Base-by-base conservation (phyloP, 2,329 filamentous ascomycete species). In the Ilyonectria mors-panacis region DNA sequence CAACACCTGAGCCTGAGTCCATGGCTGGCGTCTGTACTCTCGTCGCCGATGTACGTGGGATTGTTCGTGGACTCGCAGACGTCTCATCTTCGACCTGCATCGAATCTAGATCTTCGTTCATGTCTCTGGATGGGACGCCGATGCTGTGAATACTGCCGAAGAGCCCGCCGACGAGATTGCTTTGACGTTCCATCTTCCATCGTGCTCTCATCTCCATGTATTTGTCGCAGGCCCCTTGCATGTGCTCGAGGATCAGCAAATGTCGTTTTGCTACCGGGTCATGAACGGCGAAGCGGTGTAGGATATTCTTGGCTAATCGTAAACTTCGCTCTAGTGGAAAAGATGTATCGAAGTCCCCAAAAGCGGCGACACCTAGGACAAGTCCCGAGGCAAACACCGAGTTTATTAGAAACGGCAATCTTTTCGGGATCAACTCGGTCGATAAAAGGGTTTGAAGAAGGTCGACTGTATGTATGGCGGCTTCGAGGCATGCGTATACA, bases 321-420 rank as follows among this genome's bases (percentile, higher is more conserved):
- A 81, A 66, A 2, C 74, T 77, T 45, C 73, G 75, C 26, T 75
- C 70, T 0, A 81, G 66, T 0, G 78, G 78, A 6, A 81, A 80
- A 0, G 74, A 71, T 19, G 67, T 68, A 39, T 85, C 82, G 2
- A 85, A 79, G 60, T 85, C 83, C 0, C 81, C 82, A 56, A 85
- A 85, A 26, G 81, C 78, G 0, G 83, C 83, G 0, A 84, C 78
- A 0, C 84, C 84, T 0, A 85, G 75, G 0, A 85, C 83, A 1
- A 85, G 71, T 0, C 81, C 82, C 0, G 83, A 83, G 6, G 84
- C 80, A 65, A 85, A 85, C 4, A 82, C 78, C 2, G 82, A 82
- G 55, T 85, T 85, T 5, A 85, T 82, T 1, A 85, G 70, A 17
- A 85, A 84, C 0, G 84, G 84, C 4, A 85, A 70, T 1, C 83